Conservation (phyloP, 768 basidiomycete genomes). For the Serendipita sp. region DNA sequence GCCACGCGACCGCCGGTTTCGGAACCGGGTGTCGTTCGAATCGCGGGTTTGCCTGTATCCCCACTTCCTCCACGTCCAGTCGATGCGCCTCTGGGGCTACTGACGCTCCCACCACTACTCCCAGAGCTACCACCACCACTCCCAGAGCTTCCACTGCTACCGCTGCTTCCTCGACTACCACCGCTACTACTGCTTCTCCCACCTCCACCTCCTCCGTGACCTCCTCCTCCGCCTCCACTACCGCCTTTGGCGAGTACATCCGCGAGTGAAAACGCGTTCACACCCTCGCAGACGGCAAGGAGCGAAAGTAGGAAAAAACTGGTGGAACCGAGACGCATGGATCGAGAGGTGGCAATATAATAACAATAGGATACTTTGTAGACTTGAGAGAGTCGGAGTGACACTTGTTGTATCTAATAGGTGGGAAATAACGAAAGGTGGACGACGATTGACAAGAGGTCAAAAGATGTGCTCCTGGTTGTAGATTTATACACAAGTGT, state of each 20-base stretch:
- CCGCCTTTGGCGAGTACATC: neutral
- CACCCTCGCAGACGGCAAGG: neutral
- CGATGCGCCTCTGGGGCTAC: conserved; percentile 9
- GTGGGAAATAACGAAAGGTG: too few relatives aligned
- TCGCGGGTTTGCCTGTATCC: neutral
- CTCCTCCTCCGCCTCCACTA: neutral
- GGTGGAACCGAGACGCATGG: too few relatives aligned
- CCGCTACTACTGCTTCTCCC: neutral
- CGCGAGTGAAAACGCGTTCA: neutral
- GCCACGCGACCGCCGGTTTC: neutral
- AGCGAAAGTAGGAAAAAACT: too few relatives aligned
- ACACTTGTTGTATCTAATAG: too few relatives aligned
- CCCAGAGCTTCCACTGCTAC: neutral
- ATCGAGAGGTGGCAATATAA: too few relatives aligned
- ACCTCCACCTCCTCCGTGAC: neutral
- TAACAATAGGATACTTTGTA: too few relatives aligned
- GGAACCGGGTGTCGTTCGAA: neutral
- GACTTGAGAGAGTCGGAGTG: too few relatives aligned
- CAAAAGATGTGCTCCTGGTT: too few relatives aligned
- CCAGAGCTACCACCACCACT: neutral
- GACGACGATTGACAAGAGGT: too few relatives aligned
- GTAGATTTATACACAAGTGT: too few relatives aligned
- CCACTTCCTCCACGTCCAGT: conserved; percentile 15
- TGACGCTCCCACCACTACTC: neutral
- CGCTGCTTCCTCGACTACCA: neutral